phyloP scores from a whole-genome alignment of 225 moss, liverwort and hornwort genomes.

The Climacium dendroides region DNA sequence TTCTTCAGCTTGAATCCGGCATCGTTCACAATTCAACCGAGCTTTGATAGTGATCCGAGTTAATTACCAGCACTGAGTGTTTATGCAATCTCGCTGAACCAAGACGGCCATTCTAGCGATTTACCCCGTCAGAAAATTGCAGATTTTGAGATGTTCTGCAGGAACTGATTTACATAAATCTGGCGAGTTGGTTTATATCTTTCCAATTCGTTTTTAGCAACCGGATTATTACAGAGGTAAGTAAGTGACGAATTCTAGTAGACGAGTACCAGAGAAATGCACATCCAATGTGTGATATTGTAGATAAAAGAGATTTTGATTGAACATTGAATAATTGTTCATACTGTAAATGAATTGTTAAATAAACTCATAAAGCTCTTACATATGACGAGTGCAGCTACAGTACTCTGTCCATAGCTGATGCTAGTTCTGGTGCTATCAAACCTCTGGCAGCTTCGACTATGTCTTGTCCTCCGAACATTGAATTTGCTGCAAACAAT shows the following conservation, averaged over 20 bases:
- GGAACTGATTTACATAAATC: neutral
- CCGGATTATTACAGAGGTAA: neutral
- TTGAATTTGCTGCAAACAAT: neutral
- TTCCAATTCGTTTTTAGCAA: too few species aligned
- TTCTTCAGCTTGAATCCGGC: neutral
- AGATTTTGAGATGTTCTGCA: neutral
- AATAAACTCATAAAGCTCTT: neutral
- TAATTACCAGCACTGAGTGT: neutral
- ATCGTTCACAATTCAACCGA: neutral
- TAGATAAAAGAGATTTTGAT: too few species aligned
- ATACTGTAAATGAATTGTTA: too few species aligned
- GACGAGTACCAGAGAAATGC: neutral
- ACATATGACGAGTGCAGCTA: too few species aligned
- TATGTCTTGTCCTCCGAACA: too few species aligned
- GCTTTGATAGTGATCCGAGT: neutral
- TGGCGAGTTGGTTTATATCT: neutral
- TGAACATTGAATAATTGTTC: too few species aligned
- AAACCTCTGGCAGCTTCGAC: too few species aligned
- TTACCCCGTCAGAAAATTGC: neutral
- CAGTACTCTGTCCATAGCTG: too few species aligned
- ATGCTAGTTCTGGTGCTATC: too few species aligned
- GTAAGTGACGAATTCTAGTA: neutral
- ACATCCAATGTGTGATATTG: neutral
- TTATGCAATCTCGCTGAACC: neutral
- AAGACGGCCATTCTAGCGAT: neutral